Base-by-base conservation (phyloP, 2,329 filamentous ascomycete genomes). In the Ceratocystis harringtonii region DNA sequence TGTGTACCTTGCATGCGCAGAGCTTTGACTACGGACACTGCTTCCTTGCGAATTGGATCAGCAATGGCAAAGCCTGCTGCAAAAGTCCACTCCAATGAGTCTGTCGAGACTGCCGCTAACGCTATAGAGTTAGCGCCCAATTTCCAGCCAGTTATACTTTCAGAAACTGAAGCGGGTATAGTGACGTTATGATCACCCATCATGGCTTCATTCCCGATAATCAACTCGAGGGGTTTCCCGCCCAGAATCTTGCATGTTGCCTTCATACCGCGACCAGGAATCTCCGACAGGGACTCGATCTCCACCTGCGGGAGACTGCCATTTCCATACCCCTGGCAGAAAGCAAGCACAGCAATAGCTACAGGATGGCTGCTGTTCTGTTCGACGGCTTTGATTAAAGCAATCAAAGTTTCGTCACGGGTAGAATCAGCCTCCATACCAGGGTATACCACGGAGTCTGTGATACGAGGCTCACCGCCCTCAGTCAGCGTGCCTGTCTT, bases 401-500 rank as follows among this genome's bases (percentile, higher is more conserved):
- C 79, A 2, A 88, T 69, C 2, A 85, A 69, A 6, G 63, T 69
- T 28, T 32, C 17, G 17, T 60, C 28, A 8, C 60, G 44, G 45
- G 57, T 58, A 36, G 55, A 58, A 45, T 68, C 69, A 32, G 70
- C 69, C 1, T 71, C 70, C 10, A 70, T 71, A 30, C 66, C 67
- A 0, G 74, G 73, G 55, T 78, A 78, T 2, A 81, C 63, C 50
- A 74, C 70, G 10, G 76, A 76, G 69, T 84, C 80, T 0, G 84
- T 88, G 25, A 92, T 84, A 32, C 78, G 82, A 0, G 89, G 88
- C 69, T 89, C 85, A 5, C 87, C 88, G 3, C 88, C 78, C 70
- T 87, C 78, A 0, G 90, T 94, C 66, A 95, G 76, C 0, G 90
- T 95, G 1, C 90, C 90, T 0, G 90, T 95, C 78, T 95, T 94